A percentile compares a stretch with the other conserved stretches of the same genome.
phyloP scores from a whole-genome alignment of 1,284 basidiomycete genomes.

The Somion occarium region DNA sequence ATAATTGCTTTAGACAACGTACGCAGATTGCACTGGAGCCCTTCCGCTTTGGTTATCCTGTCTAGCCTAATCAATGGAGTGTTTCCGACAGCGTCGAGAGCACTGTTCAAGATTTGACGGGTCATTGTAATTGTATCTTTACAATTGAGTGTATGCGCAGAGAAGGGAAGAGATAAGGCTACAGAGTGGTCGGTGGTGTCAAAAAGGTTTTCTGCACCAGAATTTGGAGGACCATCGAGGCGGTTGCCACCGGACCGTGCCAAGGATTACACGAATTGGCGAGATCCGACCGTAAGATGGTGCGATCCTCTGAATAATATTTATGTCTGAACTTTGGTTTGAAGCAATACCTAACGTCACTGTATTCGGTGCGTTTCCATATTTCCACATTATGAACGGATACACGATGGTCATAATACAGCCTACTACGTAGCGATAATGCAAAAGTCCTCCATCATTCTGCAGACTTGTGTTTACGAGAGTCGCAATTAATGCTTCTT shows the following conservation, averaged over 20 bases:
- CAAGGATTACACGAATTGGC: neutral
- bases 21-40: conserved; percentile 89
- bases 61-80: conserved; percentile 90
- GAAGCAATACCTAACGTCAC: too few species aligned
- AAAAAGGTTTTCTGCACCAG: neutral
- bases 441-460: too few species aligned
- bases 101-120: conserved; percentile 61
- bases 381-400: too few species aligned
- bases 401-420: too few species aligned
- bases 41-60: conserved; percentile 71
- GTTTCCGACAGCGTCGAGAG: conserved; percentile 83
- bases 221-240: neutral
- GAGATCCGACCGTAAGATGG: neutral
- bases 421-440: too few species aligned
- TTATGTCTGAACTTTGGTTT: too few species aligned
- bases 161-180: neutral
- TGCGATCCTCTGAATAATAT: too few species aligned
- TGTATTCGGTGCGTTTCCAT: too few species aligned
- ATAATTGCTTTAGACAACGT: too few species aligned
- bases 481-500: too few species aligned
- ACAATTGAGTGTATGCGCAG: neutral
- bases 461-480: too few species aligned
- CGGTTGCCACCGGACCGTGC: neutral
- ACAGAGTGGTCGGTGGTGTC: neutral
- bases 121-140: conserved; percentile 21